Evolutionary conservation across 2,329 filamentous ascomycete species (phyloP).

Genomic region (Endocalyx cinctus): DNA sequence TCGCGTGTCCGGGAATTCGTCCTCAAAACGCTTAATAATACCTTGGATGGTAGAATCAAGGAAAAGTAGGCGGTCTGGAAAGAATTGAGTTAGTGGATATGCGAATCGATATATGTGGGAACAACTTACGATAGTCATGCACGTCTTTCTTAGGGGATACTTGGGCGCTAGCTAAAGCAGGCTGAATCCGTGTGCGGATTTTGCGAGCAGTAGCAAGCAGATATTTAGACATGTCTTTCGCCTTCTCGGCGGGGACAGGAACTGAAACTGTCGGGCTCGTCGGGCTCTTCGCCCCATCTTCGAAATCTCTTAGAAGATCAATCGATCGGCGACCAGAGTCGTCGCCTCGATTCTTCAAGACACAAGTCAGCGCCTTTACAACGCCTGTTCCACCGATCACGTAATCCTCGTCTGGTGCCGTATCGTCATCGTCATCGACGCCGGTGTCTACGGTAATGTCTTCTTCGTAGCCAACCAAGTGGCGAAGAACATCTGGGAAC

Average conservation of each 20-base stretch:
- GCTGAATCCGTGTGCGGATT: conserved; percentile 77
- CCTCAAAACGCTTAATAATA: conserved; percentile 93
- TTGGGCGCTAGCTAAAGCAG: conserved; percentile 71
- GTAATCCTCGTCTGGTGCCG: conserved; percentile 85
- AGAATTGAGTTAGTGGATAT: not conserved
- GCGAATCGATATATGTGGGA: not conserved
- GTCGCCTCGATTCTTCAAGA: conserved; percentile 73
- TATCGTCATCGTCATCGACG: conserved; percentile 56
- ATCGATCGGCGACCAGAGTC: conserved; percentile 52
- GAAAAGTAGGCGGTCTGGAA: conserved; percentile 73
- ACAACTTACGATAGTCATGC: conserved; percentile 64
- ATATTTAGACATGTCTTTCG: conserved; percentile 91
- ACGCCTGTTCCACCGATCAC: conserved; percentile 94
- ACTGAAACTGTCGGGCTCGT: too few species aligned
- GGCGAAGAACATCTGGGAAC: conserved; percentile 77
- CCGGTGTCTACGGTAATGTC: conserved; percentile 39
- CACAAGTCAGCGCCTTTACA: conserved; percentile 88
- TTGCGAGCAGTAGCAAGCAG: conserved; percentile 82
- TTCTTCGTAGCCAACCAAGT: conserved; percentile 72
- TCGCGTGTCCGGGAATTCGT: conserved; percentile 89
- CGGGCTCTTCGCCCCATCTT: conserved; percentile 46
- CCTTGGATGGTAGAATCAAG: conserved; percentile 82
- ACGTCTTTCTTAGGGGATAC: conserved; percentile 65
- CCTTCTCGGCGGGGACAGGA: conserved; percentile 52
- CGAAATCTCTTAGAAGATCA: conserved; percentile 49